Percentiles rank a stretch among this genome's conserved stretches.
Evolutionary conservation across 805 yeast species (phyloP).

Genomic region (Blastobotrys muscicola): DNA sequence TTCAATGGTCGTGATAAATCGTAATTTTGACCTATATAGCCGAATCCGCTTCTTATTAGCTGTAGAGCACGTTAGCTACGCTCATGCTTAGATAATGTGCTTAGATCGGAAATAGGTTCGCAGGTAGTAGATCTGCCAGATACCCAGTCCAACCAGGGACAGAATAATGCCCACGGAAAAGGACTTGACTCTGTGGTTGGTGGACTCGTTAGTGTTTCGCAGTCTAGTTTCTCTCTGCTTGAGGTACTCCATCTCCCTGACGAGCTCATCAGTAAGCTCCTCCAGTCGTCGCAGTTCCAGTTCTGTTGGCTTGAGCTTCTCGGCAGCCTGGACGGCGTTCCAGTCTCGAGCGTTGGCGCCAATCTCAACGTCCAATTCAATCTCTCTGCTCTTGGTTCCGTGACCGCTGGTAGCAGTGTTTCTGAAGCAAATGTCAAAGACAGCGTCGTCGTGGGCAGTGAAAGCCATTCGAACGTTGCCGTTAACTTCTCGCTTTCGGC

Average conservation of each 20-base stretch:
- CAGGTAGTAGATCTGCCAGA: slow-evolving; percentile 87
- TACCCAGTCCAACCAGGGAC: slow-evolving; percentile 68
- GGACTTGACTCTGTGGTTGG: slow-evolving; percentile 84
- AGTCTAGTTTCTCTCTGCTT: slow-evolving; percentile 81
- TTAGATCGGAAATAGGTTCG: slow-evolving; percentile 70
- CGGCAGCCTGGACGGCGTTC: slow-evolving; percentile 88
- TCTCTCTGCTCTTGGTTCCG: slow-evolving; percentile 42
- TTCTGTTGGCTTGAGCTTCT: slow-evolving; percentile 87
- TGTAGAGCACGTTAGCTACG: background rate
- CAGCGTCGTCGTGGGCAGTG: slow-evolving; percentile 71
- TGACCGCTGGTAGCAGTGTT: slow-evolving; percentile 42
- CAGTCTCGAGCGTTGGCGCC: slow-evolving; percentile 98
- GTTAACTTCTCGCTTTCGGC: slow-evolving; percentile 64
- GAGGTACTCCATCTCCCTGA: slow-evolving; percentile 71
- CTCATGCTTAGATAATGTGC: slow-evolving; percentile 28
- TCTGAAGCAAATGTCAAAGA: slow-evolving; percentile 87
- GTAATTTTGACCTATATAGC: slow-evolving; percentile 1
- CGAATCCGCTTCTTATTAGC: background rate
- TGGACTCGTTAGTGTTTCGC: slow-evolving; percentile 95
- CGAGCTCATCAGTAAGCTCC: slow-evolving; percentile 76
- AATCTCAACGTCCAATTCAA: slow-evolving; percentile 86
- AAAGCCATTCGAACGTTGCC: slow-evolving; percentile 71
- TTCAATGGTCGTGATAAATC: too few species aligned
- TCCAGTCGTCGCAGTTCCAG: slow-evolving; percentile 80
- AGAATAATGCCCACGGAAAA: slow-evolving; percentile 65